Evolutionary conservation across 73 alveolate species (phyloP).

Genomic region (Paramecium primaurelia): DNA sequence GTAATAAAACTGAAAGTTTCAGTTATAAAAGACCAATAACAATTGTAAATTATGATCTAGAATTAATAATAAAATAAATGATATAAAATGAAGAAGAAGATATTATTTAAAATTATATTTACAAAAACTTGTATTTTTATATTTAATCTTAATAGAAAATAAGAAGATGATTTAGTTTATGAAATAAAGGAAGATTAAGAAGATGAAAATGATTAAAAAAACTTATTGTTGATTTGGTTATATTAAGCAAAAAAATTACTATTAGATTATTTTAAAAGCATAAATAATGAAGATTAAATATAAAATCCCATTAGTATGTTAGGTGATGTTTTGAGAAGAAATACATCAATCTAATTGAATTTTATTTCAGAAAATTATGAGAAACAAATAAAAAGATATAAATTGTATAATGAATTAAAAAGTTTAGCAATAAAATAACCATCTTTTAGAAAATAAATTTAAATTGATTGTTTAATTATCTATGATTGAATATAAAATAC

Average conservation of each 20-base stretch:
- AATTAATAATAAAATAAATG: not conserved
- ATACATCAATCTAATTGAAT: not conserved
- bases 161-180: not conserved
- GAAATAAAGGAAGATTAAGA: not conserved
- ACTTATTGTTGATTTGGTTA: not conserved
- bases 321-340: not conserved
- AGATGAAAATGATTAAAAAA: not conserved
- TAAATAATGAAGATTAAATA: not conserved
- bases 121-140: not conserved
- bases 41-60: not conserved
- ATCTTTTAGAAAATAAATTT: not conserved
- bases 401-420: not conserved
- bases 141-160: not conserved
- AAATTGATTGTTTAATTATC: not conserved
- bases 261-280: not conserved
- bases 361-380: not conserved
- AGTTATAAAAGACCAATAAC: not conserved
- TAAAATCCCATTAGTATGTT: not conserved
- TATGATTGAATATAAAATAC: not conserved
- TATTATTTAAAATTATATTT: not conserved
- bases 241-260: not conserved
- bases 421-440: not conserved
- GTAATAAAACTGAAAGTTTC: not conserved
- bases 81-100: not conserved
- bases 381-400: not conserved